Conservation (phyloP, 371 early-diverging fungal genomes). For the Lichtheimia ramosa region DNA sequence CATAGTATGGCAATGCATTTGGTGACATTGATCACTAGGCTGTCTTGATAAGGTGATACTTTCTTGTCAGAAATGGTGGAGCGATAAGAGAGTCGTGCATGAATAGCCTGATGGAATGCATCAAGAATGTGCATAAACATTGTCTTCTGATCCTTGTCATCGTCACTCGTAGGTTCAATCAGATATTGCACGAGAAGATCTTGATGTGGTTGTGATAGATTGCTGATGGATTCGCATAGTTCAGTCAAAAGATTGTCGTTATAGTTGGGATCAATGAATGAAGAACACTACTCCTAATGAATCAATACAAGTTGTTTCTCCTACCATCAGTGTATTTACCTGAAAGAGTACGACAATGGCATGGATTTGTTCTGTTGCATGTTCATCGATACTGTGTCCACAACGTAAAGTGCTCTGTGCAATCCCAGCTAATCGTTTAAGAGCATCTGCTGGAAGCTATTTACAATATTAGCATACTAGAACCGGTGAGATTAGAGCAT, state of each 20-base stretch:
- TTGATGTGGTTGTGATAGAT: conserved; percentile 15
- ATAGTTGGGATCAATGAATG: conserved; percentile 11
- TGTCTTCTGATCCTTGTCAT: conserved; percentile 1
- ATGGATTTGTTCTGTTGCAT: conserved; percentile 14
- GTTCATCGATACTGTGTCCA: conserved; percentile 15
- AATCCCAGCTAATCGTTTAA: not conserved
- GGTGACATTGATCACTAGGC: conserved; percentile 41
- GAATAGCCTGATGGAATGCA: conserved; percentile 26
- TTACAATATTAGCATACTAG: not conserved
- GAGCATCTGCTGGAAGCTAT: conserved; percentile 8
- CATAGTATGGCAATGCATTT: conserved; percentile 46
- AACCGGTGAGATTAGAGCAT: not conserved
- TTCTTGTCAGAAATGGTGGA: conserved; percentile 5
- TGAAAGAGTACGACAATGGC: conserved; percentile 37
- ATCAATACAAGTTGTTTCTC: not conserved
- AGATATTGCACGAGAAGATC: conserved; percentile 23
- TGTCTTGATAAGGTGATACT: conserved; percentile 37
- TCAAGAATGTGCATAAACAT: conserved; percentile 15
- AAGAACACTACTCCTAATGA: conserved; percentile 18
- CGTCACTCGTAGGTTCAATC: conserved; percentile 15
- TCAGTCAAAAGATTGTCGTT: conserved; percentile 21
- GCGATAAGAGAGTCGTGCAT: conserved; percentile 5
- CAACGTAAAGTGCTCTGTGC: conserved; percentile 5
- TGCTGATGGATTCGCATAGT: conserved; percentile 28
- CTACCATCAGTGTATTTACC: conserved; percentile 13